Evolutionary conservation across 192 early-diverging fungal genomes (phyloP).

Genomic region (Geranomyces variabilis): DNA sequence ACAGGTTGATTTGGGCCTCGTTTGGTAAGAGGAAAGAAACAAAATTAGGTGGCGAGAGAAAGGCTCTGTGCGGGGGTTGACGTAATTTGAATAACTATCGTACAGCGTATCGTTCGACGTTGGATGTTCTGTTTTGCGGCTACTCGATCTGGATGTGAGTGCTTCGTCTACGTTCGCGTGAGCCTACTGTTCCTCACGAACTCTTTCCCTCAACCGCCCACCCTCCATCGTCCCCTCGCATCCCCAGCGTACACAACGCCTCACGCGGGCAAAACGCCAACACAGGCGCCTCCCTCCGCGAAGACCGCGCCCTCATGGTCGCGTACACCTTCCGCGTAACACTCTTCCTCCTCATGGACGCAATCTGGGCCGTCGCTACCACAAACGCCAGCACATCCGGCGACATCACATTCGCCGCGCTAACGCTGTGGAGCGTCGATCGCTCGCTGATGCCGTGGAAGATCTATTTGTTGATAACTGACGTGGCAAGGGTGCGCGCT

Average conservation of each 20-base stretch:
- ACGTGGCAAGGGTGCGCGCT: background rate
- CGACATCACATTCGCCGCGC: background rate
- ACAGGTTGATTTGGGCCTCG: background rate
- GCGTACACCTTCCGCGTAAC: conserved; percentile 1
- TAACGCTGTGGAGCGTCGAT: background rate
- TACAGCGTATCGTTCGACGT: conserved; percentile 2
- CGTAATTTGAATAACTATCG: background rate
- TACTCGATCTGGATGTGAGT: conserved; percentile 12
- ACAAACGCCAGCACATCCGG: background rate
- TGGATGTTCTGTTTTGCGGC: conserved; percentile 4
- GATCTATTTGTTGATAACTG: conserved; percentile 3
- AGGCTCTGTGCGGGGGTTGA: background rate
- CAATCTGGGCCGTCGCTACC: background rate
- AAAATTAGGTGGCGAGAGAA: background rate
- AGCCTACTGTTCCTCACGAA: background rate
- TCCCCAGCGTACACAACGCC: background rate
- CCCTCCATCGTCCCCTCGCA: background rate
- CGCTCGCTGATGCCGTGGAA: conserved; percentile 8
- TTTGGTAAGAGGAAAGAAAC: background rate
- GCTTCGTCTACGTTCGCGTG: background rate
- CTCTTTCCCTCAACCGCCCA: background rate
- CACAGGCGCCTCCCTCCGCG: background rate
- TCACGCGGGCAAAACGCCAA: background rate
- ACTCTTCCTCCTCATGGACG: conserved; percentile 1
- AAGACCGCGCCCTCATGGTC: conserved; percentile 1